Percentiles rank a stretch among this genome's conserved stretches.
Conservation (phyloP, 345 rosid genomes). For the Citrus cavaleriei region DNA sequence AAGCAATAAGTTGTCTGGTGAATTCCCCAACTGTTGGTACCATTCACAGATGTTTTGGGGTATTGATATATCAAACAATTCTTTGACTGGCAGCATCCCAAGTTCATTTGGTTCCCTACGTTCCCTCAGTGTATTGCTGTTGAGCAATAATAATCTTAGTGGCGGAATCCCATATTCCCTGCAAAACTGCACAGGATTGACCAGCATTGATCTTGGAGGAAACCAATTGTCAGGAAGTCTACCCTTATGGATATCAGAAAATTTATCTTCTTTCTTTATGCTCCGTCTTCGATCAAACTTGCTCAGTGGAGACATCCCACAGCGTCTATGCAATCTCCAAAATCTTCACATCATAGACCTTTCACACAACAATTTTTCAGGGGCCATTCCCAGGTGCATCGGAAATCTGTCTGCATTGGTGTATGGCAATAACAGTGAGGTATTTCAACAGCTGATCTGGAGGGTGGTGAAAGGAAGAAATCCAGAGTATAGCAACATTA, state of each 20-base stretch:
- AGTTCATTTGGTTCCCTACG: constrained; percentile 33
- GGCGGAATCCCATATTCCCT: constrained; percentile 48
- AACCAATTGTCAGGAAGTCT: constrained; percentile 39
- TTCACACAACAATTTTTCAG: constrained; percentile 42
- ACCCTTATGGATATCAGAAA: constrained; percentile 35
- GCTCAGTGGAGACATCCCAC: constrained; percentile 33
- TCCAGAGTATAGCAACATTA: constrained; percentile 14
- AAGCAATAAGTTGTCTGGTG: constrained; percentile 35
- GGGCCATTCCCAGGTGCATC: constrained; percentile 40
- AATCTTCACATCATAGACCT: constrained; percentile 48
- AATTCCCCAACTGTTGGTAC: constrained; percentile 43
- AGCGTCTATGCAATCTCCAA: constrained; percentile 24
- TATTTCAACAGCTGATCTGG: constrained; percentile 28
- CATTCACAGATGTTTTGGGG: constrained; percentile 36
- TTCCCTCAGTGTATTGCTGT: constrained; percentile 38
- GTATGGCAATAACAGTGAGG: constrained; percentile 16
- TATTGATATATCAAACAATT: constrained; percentile 43
- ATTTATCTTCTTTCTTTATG: constrained; percentile 31
- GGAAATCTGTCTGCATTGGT: constrained; percentile 39
- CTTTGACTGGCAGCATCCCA: constrained; percentile 42
- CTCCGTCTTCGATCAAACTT: constrained; percentile 37
- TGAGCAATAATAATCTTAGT: constrained; percentile 39
- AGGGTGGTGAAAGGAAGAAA: constrained; percentile 33
- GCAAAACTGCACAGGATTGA: constrained; percentile 43
- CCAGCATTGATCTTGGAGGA: constrained; percentile 47